Evolutionary conservation across 2,329 filamentous ascomycete genomes (phyloP), one percentile per base, ranked within the genome.

Genomic region (Leptographium wingfieldii): DNA sequence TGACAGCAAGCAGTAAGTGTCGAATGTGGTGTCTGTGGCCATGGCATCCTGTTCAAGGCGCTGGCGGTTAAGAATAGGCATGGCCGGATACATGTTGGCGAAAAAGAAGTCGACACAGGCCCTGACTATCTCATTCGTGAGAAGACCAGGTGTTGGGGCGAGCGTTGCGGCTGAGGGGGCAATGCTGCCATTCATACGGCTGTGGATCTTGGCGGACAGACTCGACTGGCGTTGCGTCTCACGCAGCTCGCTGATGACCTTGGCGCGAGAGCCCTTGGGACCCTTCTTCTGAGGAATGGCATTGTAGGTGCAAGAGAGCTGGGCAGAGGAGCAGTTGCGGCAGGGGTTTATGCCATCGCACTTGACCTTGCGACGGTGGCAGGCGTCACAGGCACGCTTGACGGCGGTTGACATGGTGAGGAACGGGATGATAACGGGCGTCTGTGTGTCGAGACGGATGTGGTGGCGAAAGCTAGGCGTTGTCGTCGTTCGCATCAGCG

Each of bases 251-350:
- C 84, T 88, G 70, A 90, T 87, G 61, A 90, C 85, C 71, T 88
- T 90, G 57, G 87, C 87, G 62, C 85, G 77, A 38, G 84, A 87
- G 64, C 86, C 86, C 72, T 88, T 88, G 52, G 86, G 86, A 1
- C 86, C 86, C 70, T 89, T 89, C 74, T 88, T 89, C 73, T 87
- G 86, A 1, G 85, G 85, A 43, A 88, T 83, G 40, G 85, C 83
- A 73, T 87, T 85, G 77, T 88, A 90, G 35, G 85, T 88, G 76
- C 86, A 90, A 14, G 79, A 76, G 22, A 89, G 76, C 67, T 83
- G 79, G 7, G 86, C 83, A 9, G 84, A 81, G 14, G 78, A 77
- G 72, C 86, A 90, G 72, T 88, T 88, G 62, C 82, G 80, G 71
- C 86, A 90, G 25, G 86, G 85, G 67, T 84, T 84, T 68, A 83